These are phyloP conservation scores for Colletotrichum lini DNA, from an alignment of 2,329 filamentous ascomycete species.

Conservation along the genomic window DNA sequence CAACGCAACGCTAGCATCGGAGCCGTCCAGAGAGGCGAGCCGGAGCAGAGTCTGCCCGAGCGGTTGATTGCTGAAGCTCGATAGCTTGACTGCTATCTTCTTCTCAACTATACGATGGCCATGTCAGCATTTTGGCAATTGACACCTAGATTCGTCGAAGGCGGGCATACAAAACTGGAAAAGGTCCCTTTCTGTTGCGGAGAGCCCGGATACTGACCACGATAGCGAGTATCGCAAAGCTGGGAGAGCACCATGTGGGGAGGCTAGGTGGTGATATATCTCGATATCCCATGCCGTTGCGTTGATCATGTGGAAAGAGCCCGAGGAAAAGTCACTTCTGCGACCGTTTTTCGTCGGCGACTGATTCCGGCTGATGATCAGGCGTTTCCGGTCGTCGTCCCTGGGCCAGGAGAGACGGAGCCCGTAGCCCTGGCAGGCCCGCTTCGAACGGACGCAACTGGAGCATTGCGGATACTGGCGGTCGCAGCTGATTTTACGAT, in stretches of 20 bases:
- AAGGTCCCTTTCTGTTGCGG: background rate
- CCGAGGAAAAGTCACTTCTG: no score
- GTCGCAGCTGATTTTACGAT: constrained; percentile 47
- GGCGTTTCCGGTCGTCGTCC: constrained; percentile 45
- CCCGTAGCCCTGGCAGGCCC: constrained; percentile 47
- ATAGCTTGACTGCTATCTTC: background rate
- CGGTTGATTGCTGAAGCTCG: constrained; percentile 28
- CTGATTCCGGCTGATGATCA: constrained; percentile 34
- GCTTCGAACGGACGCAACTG: constrained; percentile 43
- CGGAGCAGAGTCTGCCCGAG: constrained; percentile 46
- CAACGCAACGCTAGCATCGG: constrained; percentile 44
- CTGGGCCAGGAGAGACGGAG: constrained; percentile 50
- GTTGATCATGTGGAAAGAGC: constrained; percentile 43
- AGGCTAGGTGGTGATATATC: constrained; percentile 14
- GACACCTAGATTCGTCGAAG: no score
- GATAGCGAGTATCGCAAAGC: background rate
- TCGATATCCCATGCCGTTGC: constrained; percentile 45
- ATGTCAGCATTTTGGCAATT: background rate
- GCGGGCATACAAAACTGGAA: background rate
- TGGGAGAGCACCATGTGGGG: background rate
- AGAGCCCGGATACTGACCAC: background rate
- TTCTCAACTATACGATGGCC: background rate
- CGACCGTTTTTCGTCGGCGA: background rate
- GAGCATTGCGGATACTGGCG: constrained; percentile 44
- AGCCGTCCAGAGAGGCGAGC: constrained; percentile 45